Percentiles rank a stretch among this genome's conserved stretches.
These are phyloP conservation scores for Rhodotorula sp. DNA, from an alignment of 1,284 basidiomycete species.

Conservation along the genomic window DNA sequence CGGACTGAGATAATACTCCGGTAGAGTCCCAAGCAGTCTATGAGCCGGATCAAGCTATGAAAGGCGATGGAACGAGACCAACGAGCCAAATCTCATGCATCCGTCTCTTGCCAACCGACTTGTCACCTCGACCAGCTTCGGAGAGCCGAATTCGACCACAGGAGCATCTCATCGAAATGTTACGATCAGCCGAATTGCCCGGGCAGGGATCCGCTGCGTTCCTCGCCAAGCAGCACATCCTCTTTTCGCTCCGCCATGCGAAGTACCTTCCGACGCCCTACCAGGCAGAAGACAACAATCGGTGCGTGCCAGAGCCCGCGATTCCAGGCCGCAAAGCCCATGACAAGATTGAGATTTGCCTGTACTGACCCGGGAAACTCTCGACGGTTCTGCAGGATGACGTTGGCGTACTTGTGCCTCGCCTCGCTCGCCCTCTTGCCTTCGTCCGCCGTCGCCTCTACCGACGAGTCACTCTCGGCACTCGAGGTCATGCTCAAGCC, in stretches of 20 bases:
- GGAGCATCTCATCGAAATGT: neutral
- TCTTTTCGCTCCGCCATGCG: constrained; percentile 36
- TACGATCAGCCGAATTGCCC: neutral
- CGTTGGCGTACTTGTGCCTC: constrained; percentile 44
- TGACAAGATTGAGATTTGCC: neutral
- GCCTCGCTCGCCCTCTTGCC: constrained; percentile 40
- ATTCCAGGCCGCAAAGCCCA: rapidly evolving
- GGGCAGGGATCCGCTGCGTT: neutral
- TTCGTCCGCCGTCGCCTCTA: constrained; percentile 15
- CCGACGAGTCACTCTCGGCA: constrained; percentile 11
- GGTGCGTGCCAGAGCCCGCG: constrained; percentile 8
- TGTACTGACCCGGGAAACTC: too few relatives aligned
- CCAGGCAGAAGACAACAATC: constrained; percentile 39
- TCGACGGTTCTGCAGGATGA: constrained; percentile 31
- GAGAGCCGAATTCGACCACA: too few relatives aligned
- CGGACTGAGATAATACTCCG: neutral
- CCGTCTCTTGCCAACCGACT: too few relatives aligned
- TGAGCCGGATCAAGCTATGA: too few relatives aligned
- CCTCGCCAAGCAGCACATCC: constrained; percentile 31
- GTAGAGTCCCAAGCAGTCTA: too few relatives aligned
- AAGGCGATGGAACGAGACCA: too few relatives aligned
- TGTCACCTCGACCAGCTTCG: too few relatives aligned
- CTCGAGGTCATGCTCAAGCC: constrained; percentile 32
- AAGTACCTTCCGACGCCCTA: constrained; percentile 42
- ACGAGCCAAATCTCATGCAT: too few relatives aligned